phyloP scores from a whole-genome alignment of 1,139 yeast genomes.

The Pneumocystis jirovecii region DNA sequence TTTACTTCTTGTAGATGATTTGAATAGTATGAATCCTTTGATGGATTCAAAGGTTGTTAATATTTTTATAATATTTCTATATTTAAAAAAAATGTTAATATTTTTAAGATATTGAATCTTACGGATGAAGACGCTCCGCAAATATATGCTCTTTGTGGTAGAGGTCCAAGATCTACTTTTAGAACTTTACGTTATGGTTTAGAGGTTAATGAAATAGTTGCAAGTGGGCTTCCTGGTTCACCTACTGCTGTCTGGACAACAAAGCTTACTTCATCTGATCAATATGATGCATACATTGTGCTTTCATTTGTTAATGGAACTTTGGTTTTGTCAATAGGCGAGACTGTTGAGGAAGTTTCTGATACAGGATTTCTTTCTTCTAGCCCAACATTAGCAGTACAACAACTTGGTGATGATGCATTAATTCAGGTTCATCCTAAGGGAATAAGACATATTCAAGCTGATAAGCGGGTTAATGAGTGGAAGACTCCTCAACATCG shows the following conservation, averaged over 20 bases:
- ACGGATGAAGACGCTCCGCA: slow-evolving; percentile 25
- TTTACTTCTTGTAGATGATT: slow-evolving; percentile 41
- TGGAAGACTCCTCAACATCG: slow-evolving; percentile 85
- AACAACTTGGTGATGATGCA: slow-evolving; percentile 50
- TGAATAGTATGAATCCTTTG: slow-evolving; percentile 45
- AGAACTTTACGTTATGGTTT: slow-evolving; percentile 46
- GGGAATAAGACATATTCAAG: slow-evolving; percentile 55
- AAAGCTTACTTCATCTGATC: slow-evolving; percentile 31
- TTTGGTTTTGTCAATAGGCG: slow-evolving; percentile 61
- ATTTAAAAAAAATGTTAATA: not conserved
- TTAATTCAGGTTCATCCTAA: slow-evolving; percentile 58
- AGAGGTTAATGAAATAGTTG: slow-evolving; percentile 45
- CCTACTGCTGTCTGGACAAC: slow-evolving; percentile 54
- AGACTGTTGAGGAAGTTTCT: slow-evolving; percentile 59
- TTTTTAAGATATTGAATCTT: slow-evolving; percentile 22
- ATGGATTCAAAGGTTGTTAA: slow-evolving; percentile 28
- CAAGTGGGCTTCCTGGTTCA: slow-evolving; percentile 53
- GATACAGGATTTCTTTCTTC: slow-evolving; percentile 46
- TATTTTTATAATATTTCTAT: not conserved
- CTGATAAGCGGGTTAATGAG: slow-evolving; percentile 31
- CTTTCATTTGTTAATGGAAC: slow-evolving; percentile 57
- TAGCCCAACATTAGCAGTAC: slow-evolving; percentile 52
- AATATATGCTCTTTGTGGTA: slow-evolving; percentile 28
- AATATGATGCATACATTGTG: slow-evolving; percentile 48
- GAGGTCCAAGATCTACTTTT: slow-evolving; percentile 33